These are phyloP conservation scores for Geoglossum glabrum DNA, from an alignment of 495 filamentous ascomycete species.

Conservation along the genomic window DNA sequence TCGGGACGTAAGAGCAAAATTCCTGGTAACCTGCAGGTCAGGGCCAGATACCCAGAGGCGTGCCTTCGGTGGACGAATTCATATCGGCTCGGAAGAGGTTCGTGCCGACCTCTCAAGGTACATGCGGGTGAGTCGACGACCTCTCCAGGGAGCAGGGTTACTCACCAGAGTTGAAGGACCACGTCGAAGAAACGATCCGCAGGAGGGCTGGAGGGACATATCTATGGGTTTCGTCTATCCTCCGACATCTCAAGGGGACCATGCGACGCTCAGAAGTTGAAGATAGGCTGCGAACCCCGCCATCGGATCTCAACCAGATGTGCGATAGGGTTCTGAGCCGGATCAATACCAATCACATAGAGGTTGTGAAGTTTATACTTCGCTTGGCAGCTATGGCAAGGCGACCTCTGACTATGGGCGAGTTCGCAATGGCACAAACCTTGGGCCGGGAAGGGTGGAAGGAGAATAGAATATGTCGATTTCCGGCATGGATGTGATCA, in stretches of 20 bases:
- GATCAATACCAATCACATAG: background rate
- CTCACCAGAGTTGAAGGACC: background rate
- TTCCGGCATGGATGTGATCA: constrained; percentile 87
- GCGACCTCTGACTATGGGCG: constrained; percentile 2
- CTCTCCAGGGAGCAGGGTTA: background rate
- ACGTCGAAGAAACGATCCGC: background rate
- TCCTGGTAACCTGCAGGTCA: background rate
- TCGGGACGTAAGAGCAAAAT: background rate
- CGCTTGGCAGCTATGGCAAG: constrained; percentile 1
- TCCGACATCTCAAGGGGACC: background rate
- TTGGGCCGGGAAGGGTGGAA: background rate
- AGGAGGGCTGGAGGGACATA: constrained; percentile 3
- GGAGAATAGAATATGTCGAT: too few species aligned
- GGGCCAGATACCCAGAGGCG: background rate
- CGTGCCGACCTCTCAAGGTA: background rate
- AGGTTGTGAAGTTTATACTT: constrained; percentile 1
- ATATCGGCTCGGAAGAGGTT: background rate
- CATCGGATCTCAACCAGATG: background rate
- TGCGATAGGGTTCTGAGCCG: constrained; percentile 4
- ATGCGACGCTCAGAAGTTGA: background rate
- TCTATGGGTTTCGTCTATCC: constrained; percentile 4
- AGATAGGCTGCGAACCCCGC: background rate
- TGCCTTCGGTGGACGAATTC: background rate
- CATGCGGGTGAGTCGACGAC: background rate
- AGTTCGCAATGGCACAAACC: constrained; percentile 1